Evolutionary conservation across 1,139 yeast genomes (phyloP), one percentile per base, ranked within the genome.

Genomic region (Sugiyamaella castrensis): DNA sequence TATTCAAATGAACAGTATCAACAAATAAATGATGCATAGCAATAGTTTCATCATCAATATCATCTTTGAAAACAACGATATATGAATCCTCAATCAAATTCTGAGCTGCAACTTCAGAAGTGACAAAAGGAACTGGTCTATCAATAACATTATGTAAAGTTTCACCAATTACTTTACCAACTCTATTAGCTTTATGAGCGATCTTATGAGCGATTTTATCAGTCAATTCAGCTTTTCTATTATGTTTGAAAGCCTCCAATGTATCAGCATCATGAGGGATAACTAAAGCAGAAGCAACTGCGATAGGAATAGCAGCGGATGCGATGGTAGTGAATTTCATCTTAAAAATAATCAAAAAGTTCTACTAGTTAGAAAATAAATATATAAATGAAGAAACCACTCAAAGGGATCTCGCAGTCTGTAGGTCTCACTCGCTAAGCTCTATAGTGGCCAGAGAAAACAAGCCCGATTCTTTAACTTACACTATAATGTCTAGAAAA

Each of bases 21-120:
- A 85, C 80, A 81, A 85, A 76, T 60, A 77, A 76, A 62, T 76
- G 77, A 71, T 88, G 96, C 72, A 78, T 75, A 30, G 73, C 72
- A 31, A 79, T 71, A 52, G 77, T 77, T 35, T 78, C 77, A 24
- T 72, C 66, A 29, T 75, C 63, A 41, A 81, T 72, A 46, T 73
- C 79, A 45, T 80, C 78, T 74, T 87, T 87, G 71, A 87, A 80
- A 43, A 87, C 88, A 55, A 83, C 68, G 55, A 89, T 86, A 72
- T 87, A 89, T 65, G 85, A 82, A 73, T 86, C 80, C 45, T 89
- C 86, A 59, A 87, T 78, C 47, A 77, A 60, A 57, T 79, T 77
- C 52, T 76, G 71, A 35, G 67, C 61, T 53, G 72, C 73, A 40
- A 68, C 57, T 47, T 70, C 72, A 45, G 71, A 61, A 40, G 72